These are phyloP conservation scores for Irpex sp. DNA, from an alignment of 1,284 basidiomycete species.

Conservation along the genomic window DNA sequence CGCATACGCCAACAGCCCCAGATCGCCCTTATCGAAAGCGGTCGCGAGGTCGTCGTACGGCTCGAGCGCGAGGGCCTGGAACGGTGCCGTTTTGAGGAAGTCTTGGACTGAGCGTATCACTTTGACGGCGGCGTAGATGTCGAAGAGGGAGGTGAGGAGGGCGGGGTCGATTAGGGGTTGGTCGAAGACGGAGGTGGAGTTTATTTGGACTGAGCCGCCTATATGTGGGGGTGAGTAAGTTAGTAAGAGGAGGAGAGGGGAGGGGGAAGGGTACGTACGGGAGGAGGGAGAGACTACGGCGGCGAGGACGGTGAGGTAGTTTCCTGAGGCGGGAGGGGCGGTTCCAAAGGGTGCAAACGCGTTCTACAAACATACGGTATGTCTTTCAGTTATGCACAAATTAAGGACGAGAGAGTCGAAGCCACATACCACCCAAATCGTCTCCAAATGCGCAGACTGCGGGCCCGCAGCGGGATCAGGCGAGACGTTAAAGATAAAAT, in stretches of 20 bases:
- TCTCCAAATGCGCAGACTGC: constrained; percentile 16
- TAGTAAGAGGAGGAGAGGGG: no score
- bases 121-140: constrained; percentile 16
- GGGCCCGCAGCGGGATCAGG: constrained; percentile 16
- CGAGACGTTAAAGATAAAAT: constrained; percentile 3
- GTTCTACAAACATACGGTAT: not conserved
- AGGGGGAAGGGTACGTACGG: constrained; percentile 22
- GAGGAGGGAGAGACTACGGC: constrained; percentile 31
- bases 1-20: constrained; percentile 16
- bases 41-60: constrained; percentile 18
- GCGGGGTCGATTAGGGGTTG: constrained; percentile 20
- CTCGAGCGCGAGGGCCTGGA: constrained; percentile 16
- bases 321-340: constrained; percentile 22
- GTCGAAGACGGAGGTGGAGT: constrained; percentile 17
- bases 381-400: not conserved
- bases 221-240: not conserved
- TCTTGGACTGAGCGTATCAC: constrained; percentile 2
- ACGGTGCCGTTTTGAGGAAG: constrained; percentile 18
- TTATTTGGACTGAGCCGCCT: constrained; percentile 24
- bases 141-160: constrained; percentile 16
- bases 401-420: not conserved
- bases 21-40: constrained; percentile 22
- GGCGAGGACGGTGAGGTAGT: constrained; percentile 25
- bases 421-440: constrained; percentile 14
- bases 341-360: constrained; percentile 3